phyloP scores from a whole-genome alignment of 345 rosid species.

The Turritis glabra region DNA sequence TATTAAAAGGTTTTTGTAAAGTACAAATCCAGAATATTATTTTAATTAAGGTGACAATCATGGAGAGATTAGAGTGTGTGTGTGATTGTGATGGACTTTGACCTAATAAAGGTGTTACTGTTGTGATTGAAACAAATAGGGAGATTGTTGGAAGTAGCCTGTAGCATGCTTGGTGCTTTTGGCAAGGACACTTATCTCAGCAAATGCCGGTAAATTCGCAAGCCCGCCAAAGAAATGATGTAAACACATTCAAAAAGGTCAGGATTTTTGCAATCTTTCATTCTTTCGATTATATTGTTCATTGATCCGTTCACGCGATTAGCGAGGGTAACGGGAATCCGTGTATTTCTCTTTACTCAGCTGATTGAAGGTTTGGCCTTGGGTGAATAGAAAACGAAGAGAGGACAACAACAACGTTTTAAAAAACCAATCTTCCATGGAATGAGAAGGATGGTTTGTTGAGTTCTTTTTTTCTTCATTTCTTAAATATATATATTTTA shows the following conservation, averaged over 20 bases:
- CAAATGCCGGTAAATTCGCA: constrained; percentile 45
- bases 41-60: constrained; percentile 10
- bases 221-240: constrained; percentile 25
- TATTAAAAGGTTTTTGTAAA: constrained; percentile 1
- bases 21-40: neutral
- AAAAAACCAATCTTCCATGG: constrained; percentile 4
- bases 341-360: neutral
- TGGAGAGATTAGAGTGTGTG: constrained; percentile 13
- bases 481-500: constrained; percentile 27
- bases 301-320: neutral
- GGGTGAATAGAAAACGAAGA: constrained; percentile 24
- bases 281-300: neutral
- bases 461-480: neutral
- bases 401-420: constrained; percentile 1
- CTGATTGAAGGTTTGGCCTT: constrained; percentile 24
- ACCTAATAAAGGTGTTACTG: constrained; percentile 24
- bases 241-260: constrained; percentile 38
- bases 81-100: constrained; percentile 10
- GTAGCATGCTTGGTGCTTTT: constrained; percentile 60
- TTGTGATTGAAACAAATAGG: constrained; percentile 49
- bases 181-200: constrained; percentile 55
- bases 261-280: neutral
- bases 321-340: neutral
- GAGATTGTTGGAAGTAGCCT: constrained; percentile 67
- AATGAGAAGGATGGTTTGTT: constrained; percentile 23